Evolutionary conservation across 129 eudicot species (phyloP).

Genomic region (Mikania micrantha): DNA sequence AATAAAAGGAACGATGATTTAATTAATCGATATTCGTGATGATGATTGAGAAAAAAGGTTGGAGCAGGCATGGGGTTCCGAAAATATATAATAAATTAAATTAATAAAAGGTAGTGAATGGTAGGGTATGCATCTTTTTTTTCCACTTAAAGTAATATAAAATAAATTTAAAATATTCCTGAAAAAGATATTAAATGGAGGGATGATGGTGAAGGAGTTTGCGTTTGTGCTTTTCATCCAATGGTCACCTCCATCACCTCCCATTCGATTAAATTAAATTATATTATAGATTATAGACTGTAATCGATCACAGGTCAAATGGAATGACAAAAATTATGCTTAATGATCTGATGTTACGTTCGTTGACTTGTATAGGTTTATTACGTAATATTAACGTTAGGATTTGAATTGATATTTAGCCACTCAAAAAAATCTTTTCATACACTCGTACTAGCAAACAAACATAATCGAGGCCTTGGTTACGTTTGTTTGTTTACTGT

Average conservation of each 20-base stretch:
- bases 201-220: constrained; percentile 19
- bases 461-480: too few relatives aligned
- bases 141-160: constrained; percentile 24
- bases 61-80: constrained; percentile 26
- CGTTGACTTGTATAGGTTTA: too few relatives aligned
- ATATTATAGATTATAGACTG: too few relatives aligned
- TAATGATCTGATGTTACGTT: too few relatives aligned
- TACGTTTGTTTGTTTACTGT: too few relatives aligned
- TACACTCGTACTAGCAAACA: too few relatives aligned
- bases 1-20: neutral
- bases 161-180: constrained; percentile 15
- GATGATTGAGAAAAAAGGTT: constrained; percentile 17
- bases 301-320: constrained; percentile 9
- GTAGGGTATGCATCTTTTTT: constrained; percentile 32
- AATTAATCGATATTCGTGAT: neutral
- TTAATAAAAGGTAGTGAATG: constrained; percentile 20
- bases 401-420: too few relatives aligned
- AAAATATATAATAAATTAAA: neutral
- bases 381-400: too few relatives aligned
- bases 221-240: constrained; percentile 52
- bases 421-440: neutral
- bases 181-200: constrained; percentile 25
- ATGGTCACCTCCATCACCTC: constrained; percentile 46
- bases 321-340: too few relatives aligned
- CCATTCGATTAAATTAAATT: constrained; percentile 28